Evolutionary conservation across 1,284 basidiomycete species (phyloP).

Genomic region (Boletus sp.): DNA sequence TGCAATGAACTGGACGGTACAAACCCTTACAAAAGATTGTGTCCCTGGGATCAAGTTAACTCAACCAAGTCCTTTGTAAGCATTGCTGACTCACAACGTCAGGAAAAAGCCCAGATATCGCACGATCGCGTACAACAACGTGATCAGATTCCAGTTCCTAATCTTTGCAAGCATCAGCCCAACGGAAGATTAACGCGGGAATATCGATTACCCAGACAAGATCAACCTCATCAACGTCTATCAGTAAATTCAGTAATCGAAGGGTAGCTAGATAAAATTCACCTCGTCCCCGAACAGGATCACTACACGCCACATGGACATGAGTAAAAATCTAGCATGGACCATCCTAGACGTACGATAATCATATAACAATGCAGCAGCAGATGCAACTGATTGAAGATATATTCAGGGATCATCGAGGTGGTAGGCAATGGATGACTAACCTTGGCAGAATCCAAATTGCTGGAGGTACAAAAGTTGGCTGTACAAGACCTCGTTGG

Average conservation of each 20-base stretch:
- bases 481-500: constrained; percentile 1
- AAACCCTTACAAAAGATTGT: constrained; percentile 18
- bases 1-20: background rate
- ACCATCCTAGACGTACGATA: constrained; percentile 16
- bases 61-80: background rate
- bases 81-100: constrained; percentile 14
- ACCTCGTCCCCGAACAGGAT: constrained; percentile 20
- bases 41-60: constrained; percentile 12
- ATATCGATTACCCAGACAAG: constrained; percentile 21
- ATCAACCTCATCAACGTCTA: constrained; percentile 17
- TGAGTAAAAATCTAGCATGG: background rate
- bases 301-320: constrained; percentile 11
- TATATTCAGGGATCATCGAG: constrained; percentile 1
- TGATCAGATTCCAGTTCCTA: constrained; percentile 23
- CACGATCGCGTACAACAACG: constrained; percentile 25
- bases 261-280: background rate
- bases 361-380: constrained; percentile 24
- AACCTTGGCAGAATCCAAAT: constrained; percentile 16
- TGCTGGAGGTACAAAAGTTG: constrained; percentile 13
- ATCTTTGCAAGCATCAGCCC: constrained; percentile 10
- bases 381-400: constrained; percentile 12
- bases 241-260: background rate
- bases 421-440: background rate
- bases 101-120: constrained; percentile 27
- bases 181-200: background rate